Conservation (phyloP, 352 stramenopile species). For the Pythium guiyangense region DNA sequence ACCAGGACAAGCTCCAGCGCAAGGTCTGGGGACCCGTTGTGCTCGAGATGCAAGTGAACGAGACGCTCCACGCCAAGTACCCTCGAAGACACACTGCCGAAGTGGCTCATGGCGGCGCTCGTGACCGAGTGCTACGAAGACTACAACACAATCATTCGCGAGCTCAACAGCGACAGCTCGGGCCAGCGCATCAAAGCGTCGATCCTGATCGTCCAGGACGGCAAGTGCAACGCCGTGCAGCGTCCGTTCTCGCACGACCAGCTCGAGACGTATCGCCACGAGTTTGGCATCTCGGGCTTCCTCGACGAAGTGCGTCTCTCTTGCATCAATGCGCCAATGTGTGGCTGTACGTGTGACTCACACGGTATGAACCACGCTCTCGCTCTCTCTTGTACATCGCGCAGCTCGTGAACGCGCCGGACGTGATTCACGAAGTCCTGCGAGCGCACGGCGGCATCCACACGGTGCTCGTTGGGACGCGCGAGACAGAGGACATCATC, state of each 20-base stretch:
- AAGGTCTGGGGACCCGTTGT: constrained; percentile 83
- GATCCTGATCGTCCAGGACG: constrained; percentile 66
- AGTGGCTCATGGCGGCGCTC: constrained; percentile 68
- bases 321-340: neutral
- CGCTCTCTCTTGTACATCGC: neutral
- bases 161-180: constrained; percentile 45
- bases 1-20: constrained; percentile 56
- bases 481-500: constrained; percentile 74
- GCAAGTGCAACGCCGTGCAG: constrained; percentile 34
- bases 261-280: constrained; percentile 36
- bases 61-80: constrained; percentile 77
- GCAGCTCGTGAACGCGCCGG: constrained; percentile 73
- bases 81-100: constrained; percentile 79
- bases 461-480: constrained; percentile 70
- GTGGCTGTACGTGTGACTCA: neutral
- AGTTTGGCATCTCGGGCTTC: constrained; percentile 73
- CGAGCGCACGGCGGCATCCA: constrained; percentile 64
- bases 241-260: constrained; percentile 59
- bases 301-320: constrained; percentile 57
- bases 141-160: constrained; percentile 70
- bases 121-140: constrained; percentile 80
- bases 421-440: constrained; percentile 80
- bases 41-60: constrained; percentile 81
- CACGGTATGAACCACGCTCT: neutral
- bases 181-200: constrained; percentile 56